Evolutionary conservation across 1,139 yeast genomes (phyloP).

Genomic region (Saccharomycopsis hybrid): DNA sequence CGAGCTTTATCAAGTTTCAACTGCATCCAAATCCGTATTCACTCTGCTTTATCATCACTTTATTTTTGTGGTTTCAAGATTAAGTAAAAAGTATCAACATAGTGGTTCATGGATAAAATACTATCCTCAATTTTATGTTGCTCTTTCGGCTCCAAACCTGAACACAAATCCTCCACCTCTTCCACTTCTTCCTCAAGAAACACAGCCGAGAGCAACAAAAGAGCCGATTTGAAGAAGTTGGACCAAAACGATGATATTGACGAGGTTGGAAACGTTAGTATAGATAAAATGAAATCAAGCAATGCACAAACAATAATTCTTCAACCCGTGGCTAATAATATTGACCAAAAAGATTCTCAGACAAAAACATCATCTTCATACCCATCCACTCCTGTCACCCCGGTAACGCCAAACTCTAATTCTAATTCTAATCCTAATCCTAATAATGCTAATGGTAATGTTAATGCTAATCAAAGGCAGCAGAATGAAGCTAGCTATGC

Average conservation of each 20-base stretch:
- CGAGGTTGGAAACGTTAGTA: constrained; percentile 11
- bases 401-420: not conserved
- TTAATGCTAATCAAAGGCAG: not conserved
- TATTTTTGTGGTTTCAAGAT: too few relatives aligned
- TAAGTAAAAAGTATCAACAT: not conserved
- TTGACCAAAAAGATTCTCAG: not conserved
- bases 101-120: constrained; percentile 19
- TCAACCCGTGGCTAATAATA: constrained; percentile 7
- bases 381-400: not conserved
- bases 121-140: constrained; percentile 20
- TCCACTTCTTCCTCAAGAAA: constrained; percentile 17
- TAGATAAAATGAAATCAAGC: constrained; percentile 10
- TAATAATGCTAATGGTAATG: too few relatives aligned
- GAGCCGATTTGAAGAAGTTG: constrained; percentile 7
- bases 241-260: constrained; percentile 13
- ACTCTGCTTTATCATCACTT: too few relatives aligned
- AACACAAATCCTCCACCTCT: constrained; percentile 17
- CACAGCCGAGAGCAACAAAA: constrained; percentile 17
- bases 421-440: not conserved
- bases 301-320: constrained; percentile 12
- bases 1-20: too few relatives aligned
- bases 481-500: not conserved
- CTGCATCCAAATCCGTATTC: too few relatives aligned
- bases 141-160: constrained; percentile 18
- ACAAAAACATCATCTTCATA: constrained; percentile 4